Evolutionary conservation across 1,284 basidiomycete species (phyloP).

Genomic region (Ustilago shanxiensis): DNA sequence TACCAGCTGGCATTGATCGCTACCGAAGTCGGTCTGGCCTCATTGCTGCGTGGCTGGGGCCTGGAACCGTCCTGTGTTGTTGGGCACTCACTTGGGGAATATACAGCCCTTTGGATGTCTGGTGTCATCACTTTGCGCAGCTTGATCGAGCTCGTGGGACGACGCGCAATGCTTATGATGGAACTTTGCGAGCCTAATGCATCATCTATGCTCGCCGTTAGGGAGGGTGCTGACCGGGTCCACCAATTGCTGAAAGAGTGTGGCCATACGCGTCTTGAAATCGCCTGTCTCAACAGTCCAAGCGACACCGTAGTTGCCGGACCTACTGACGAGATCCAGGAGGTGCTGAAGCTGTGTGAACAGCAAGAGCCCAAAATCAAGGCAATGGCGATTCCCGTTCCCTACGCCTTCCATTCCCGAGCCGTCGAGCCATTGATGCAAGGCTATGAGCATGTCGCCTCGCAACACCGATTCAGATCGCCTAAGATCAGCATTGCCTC

Average conservation of each 20-base stretch:
- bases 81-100: conserved; percentile 58
- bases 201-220: conserved; percentile 51
- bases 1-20: conserved; percentile 52
- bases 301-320: conserved; percentile 51
- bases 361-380: conserved; percentile 41
- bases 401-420: conserved; percentile 52
- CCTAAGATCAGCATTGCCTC: conserved; percentile 32
- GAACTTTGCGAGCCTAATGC: conserved; percentile 40
- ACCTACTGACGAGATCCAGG: conserved; percentile 28
- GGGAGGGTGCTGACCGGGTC: conserved; percentile 23
- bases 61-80: conserved; percentile 29
- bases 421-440: conserved; percentile 42
- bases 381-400: conserved; percentile 46
- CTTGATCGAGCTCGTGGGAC: conserved; percentile 46
- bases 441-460: conserved; percentile 2
- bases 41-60: conserved; percentile 44
- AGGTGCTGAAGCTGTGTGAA: conserved; percentile 25
- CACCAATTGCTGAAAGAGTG: conserved; percentile 22
- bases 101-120: conserved; percentile 43
- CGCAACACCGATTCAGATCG: conserved; percentile 15
- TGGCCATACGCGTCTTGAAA: conserved; percentile 25
- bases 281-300: conserved; percentile 54
- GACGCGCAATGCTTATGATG: conserved; percentile 47
- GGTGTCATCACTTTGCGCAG: conserved; percentile 38
- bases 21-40: conserved; percentile 32